Base-by-base conservation (phyloP, 2,329 filamentous ascomycete genomes). In the Fusarium chlamydosporum region DNA sequence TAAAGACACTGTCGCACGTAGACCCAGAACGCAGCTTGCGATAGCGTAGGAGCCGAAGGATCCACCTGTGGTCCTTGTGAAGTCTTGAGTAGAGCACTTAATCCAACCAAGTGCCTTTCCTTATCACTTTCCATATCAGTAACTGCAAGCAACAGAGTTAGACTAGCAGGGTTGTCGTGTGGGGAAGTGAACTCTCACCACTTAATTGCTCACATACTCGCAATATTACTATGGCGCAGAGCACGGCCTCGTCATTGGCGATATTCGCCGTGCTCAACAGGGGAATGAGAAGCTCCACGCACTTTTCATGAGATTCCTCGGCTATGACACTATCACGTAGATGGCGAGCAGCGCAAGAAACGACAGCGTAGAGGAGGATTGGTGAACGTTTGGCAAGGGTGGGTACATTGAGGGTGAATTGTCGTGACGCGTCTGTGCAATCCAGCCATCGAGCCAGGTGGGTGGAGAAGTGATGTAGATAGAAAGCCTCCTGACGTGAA, bases 1-100 rank as follows among this genome's bases (percentile, higher is more conserved):
- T 70, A 68, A n/a, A 70, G 54, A 11, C 53, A 70, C 50, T 70
- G 67, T 20, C 67, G 40, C 5, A 70, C 60, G 46, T 70, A 70
- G 15, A 70, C 57, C 67, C 67, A 70, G 27, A 70, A 68, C 3
- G 67, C 61, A n/a, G 67, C 67, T 53, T 70, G 59, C 20, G 55
- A 64, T 16, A 70, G 53, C 16, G 56, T 68, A 33, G 56, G 65
- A 15, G 42, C 29, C 6, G 64, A 65, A 1, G 56, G 56, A n/a
- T 70, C 67, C 16, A 68, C 60, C n/a, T 57, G 56, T 18, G 34
- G 53, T 20, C 61, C 67, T 50, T 70, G 67, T 11, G 67, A 70
- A 26, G 60, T 37, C 42, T 64, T 64, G 52, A 70, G 65, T 20
- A 70, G 26, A 41, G 64, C 67, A 53, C 50, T 68, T 38, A 61